Percentiles rank a stretch among this genome's conserved stretches.
Conservation (phyloP, 192 early-diverging fungal species). For the Thoreauomyces humboldtii region DNA sequence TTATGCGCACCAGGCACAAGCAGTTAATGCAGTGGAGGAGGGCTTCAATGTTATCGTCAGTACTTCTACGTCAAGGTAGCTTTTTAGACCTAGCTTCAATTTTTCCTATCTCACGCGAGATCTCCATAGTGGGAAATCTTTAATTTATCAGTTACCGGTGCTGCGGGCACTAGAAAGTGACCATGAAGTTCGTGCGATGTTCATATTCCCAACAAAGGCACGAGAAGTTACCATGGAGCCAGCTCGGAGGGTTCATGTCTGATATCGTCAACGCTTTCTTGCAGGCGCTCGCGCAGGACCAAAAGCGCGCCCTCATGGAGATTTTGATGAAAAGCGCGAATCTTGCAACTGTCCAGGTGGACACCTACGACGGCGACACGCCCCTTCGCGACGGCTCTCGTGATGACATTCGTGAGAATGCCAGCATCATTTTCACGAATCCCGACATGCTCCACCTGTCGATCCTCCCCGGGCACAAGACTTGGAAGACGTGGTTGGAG, state of each 20-base stretch:
- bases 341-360: conserved; percentile 32
- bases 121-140: conserved; percentile 71
- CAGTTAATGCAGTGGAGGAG: conserved; percentile 51
- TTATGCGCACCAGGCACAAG: conserved; percentile 72
- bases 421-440: conserved; percentile 74
- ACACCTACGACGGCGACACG: conserved; percentile 69
- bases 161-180: conserved; percentile 52
- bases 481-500: conserved; percentile 59
- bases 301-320: conserved; percentile 48
- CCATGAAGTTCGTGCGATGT: conserved; percentile 42
- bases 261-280: no score
- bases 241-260: background rate
- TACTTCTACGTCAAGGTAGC: conserved; percentile 69
- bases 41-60: conserved; percentile 60
- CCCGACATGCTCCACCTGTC: conserved; percentile 76
- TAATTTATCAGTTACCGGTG: conserved; percentile 72
- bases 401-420: conserved; percentile 43
- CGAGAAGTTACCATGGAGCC: background rate
- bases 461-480: conserved; percentile 55
- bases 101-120: no score
- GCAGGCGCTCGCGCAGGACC: conserved; percentile 78
- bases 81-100: background rate
- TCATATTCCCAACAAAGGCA: conserved; percentile 77
- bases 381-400: conserved; percentile 36
- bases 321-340: conserved; percentile 24